A percentile compares a stretch with the other conserved stretches of the same genome.
Conservation (phyloP, 768 basidiomycete species). For the Tubosaeta brunneosetosa region DNA sequence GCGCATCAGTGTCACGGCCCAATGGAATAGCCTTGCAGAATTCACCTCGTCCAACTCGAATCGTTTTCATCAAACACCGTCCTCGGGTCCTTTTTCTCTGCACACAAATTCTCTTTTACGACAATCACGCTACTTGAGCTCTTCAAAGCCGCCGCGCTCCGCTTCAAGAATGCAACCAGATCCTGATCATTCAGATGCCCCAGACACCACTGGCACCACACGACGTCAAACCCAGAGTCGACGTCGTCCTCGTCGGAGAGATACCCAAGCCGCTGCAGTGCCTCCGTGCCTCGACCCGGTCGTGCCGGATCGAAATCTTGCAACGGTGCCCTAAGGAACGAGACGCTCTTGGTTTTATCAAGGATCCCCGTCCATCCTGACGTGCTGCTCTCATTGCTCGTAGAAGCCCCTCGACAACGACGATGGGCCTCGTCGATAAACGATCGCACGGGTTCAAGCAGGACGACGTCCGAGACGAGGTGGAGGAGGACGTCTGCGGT, state of each 20-base stretch:
- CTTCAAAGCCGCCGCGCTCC: slow-evolving; percentile 60
- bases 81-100: slow-evolving; percentile 51
- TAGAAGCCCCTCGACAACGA: slow-evolving; percentile 33
- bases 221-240: slow-evolving; percentile 73
- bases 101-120: slow-evolving; percentile 89
- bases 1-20: slow-evolving; percentile 2
- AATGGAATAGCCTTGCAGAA: not conserved
- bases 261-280: slow-evolving; percentile 67
- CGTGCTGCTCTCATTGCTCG: slow-evolving; percentile 28
- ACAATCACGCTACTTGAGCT: slow-evolving; percentile 58
- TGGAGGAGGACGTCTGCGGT: slow-evolving; percentile 86
- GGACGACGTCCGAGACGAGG: slow-evolving; percentile 80
- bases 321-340: slow-evolving; percentile 73
- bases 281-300: slow-evolving; percentile 34
- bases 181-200: slow-evolving; percentile 78
- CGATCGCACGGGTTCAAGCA: slow-evolving; percentile 80
- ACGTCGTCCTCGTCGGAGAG: slow-evolving; percentile 50
- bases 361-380: slow-evolving; percentile 64
- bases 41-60: slow-evolving; percentile 82
- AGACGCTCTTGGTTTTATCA: slow-evolving; percentile 62
- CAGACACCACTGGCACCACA: slow-evolving; percentile 98
- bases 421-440: slow-evolving; percentile 72
- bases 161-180: slow-evolving; percentile 69
- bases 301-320: slow-evolving; percentile 75
- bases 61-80: slow-evolving; percentile 79